Evolutionary conservation across 495 filamentous ascomycete species (phyloP).

Genomic region (Hypoxylon intermedium): DNA sequence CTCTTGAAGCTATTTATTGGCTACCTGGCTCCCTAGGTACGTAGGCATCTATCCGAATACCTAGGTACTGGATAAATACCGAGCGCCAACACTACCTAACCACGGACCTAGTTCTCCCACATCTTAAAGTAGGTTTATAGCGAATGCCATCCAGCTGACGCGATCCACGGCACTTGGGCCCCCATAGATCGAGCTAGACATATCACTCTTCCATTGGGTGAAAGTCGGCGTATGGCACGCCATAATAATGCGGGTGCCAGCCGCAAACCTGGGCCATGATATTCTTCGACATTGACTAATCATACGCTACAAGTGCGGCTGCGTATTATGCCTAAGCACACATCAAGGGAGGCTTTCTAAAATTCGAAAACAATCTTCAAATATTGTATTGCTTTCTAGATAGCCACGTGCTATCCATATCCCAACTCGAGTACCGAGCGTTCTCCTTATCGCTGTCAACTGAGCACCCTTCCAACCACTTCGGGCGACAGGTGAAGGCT

Average conservation of each 20-base stretch:
- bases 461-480: not conserved
- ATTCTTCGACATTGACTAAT: not conserved
- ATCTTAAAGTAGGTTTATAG: conserved; percentile 14
- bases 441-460: not conserved
- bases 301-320: not conserved
- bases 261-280: not conserved
- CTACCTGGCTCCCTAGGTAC: not conserved
- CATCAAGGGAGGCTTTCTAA: no score
- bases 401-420: not conserved
- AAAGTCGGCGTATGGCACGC: not conserved
- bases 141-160: conserved; percentile 5
- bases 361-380: not conserved
- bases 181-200: not conserved
- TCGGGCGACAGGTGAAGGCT: not conserved
- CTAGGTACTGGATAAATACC: not conserved
- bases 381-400: no score
- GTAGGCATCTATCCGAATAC: no score
- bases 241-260: conserved; percentile 3
- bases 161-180: conserved; percentile 7
- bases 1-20: no score
- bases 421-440: not conserved
- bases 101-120: conserved; percentile 7
- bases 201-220: not conserved
- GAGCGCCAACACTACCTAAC: no score
- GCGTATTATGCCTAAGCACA: not conserved